These are phyloP conservation scores for Ettlia oleoabundans DNA, from an alignment of 139 green algal genomes.

Conservation along the genomic window DNA sequence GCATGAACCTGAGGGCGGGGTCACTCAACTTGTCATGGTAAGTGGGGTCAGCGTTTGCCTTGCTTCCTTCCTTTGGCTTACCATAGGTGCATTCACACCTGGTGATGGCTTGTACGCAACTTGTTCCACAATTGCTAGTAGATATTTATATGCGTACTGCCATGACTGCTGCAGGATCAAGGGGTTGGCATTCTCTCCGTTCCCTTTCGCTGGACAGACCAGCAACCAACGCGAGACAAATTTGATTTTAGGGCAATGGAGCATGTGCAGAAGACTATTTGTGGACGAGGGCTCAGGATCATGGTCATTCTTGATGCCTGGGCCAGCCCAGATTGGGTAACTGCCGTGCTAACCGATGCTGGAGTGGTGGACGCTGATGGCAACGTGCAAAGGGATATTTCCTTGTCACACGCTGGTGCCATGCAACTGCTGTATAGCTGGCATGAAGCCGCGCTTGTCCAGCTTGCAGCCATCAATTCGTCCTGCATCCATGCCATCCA, in stretches of 20 bases:
- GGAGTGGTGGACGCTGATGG: background rate
- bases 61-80: background rate
- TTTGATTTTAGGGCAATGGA: slow-evolving; percentile 6
- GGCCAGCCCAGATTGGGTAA: background rate
- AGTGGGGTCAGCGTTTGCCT: background rate
- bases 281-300: background rate
- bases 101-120: background rate
- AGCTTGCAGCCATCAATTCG: background rate
- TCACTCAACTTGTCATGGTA: background rate
- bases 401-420: background rate
- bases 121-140: background rate
- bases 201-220: background rate
- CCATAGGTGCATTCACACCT: background rate
- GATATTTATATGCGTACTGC: too few species aligned
- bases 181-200: background rate
- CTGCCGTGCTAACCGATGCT: background rate
- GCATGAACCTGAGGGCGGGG: too few species aligned
- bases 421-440: background rate
- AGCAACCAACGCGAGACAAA: background rate
- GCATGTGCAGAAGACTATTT: background rate
- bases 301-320: background rate
- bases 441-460: background rate
- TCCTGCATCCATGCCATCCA: background rate
- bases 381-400: background rate
- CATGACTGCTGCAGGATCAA: background rate